These are phyloP conservation scores for Dothistroma pini DNA, from an alignment of 2,329 filamentous ascomycete species.

Conservation along the genomic window DNA sequence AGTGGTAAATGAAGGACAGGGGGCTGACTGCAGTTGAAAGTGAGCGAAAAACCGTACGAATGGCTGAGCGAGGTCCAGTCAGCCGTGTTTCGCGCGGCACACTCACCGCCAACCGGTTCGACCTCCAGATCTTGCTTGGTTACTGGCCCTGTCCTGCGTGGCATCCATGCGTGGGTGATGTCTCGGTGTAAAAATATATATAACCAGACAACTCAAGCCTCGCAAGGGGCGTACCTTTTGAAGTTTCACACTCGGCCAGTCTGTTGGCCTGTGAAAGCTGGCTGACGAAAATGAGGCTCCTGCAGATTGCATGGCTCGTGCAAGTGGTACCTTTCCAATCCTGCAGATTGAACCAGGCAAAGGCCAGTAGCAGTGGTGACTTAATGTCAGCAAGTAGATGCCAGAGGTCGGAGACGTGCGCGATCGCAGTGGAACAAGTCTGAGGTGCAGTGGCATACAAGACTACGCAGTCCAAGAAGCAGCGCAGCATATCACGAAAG, in stretches of 20 bases:
- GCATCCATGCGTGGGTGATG: not conserved
- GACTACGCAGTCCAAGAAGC: too few relatives aligned
- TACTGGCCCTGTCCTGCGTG: not conserved
- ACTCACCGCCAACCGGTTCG: not conserved
- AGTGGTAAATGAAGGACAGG: not conserved
- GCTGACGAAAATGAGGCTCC: not conserved
- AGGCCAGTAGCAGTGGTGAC: not conserved
- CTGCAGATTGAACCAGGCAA: not conserved
- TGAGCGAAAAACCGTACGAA: not conserved
- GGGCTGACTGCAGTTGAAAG: not conserved
- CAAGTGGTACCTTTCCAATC: not conserved
- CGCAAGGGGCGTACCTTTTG: too few relatives aligned
- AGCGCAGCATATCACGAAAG: too few relatives aligned
- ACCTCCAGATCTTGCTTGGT: not conserved
- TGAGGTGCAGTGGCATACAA: too few relatives aligned
- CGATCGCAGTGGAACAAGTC: too few relatives aligned
- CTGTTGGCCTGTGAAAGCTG: not conserved
- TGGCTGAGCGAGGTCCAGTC: not conserved
- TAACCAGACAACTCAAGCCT: too few relatives aligned
- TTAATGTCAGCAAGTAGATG: too few relatives aligned
- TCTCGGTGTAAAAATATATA: too few relatives aligned
- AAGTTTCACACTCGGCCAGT: too few relatives aligned
- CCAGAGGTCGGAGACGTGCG: too few relatives aligned
- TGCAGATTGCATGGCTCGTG: not conserved
- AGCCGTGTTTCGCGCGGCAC: not conserved